Percentiles rank a stretch among this genome's conserved stretches.
Conservation (phyloP, 192 early-diverging fungal species). For the Polychytrium aggregatum region DNA sequence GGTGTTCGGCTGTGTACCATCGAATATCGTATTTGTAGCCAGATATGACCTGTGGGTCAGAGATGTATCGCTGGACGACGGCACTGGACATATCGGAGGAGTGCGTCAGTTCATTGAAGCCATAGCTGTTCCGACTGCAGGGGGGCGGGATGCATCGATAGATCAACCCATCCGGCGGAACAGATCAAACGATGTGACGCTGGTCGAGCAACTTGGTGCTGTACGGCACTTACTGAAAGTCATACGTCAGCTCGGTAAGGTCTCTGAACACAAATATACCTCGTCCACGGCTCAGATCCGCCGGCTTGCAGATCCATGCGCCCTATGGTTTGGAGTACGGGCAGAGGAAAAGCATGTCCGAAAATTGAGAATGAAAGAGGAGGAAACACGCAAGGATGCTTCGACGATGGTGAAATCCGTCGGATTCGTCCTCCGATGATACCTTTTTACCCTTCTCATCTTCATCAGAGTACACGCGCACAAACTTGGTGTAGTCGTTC, state of each 20-base stretch:
- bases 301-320: constrained; percentile 39
- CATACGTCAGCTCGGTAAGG: constrained; percentile 28
- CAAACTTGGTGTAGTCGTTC: constrained; percentile 31
- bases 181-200: too few species aligned
- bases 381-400: too few species aligned
- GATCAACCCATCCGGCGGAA: too few species aligned
- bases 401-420: too few species aligned
- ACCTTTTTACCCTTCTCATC: constrained; percentile 15
- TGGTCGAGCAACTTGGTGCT: too few species aligned
- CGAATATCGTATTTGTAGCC: constrained; percentile 41
- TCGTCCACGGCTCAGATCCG: constrained; percentile 31
- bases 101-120: too few species aligned
- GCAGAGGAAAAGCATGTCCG: too few species aligned
- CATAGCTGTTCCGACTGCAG: too few species aligned
- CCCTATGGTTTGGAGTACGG: constrained; percentile 2
- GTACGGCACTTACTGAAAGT: constrained; percentile 29
- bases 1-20: constrained; percentile 16
- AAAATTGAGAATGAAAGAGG: too few species aligned
- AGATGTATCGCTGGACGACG: constrained; percentile 30
- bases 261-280: constrained; percentile 35
- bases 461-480: constrained; percentile 23
- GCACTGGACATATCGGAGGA: constrained; percentile 15
- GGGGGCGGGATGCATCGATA: too few species aligned
- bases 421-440: too few species aligned
- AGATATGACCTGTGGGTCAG: constrained; percentile 29